Evolutionary conservation across 257 asterid species (phyloP), one percentile per base, ranked within the genome.

Genomic region (Solanum habrochaites): DNA sequence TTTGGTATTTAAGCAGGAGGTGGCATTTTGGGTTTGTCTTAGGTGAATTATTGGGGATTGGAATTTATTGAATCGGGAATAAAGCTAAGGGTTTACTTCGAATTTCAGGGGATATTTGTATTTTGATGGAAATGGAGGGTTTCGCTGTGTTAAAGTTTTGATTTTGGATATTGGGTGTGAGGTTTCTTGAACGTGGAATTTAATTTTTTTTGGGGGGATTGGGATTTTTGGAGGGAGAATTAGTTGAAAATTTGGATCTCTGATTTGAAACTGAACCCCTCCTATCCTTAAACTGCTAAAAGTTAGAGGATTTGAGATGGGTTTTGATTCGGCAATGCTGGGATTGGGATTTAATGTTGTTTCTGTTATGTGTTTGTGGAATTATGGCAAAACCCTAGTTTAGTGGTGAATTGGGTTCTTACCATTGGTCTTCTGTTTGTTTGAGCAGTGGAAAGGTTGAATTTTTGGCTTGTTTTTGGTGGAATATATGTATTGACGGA

Each of bases 171-270:
- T 15, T 88, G 75, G 90, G 77, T 85, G 72, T 23, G 29, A 75
- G 88, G 35, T 85, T 90, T 83, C 31, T 18, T 40, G 85, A 88
- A 70, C 66, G 86, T 86, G 86, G 91, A 89, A 62, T 92, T 93
- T 89, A 87, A 83, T 23, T 49, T 21, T 35, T 71, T 89, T 83
- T 75, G 27, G 87, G 92, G 88, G 92, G 74, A 90, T 89, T 90
- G 91, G 91, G 89, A 70, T 40, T 94, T 93, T 92, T 92, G 95
- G 95, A 91, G 94, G 95, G 95, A 93, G 97, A 90, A 91, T 90
- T 90, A 52, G 96, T 90, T 91, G 90, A 81, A 78, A 85, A 85
- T 67, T 90, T 92, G 91, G 96, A 92, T 94, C 96, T 89, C 90
- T 87, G 82, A 91, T 91, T 87, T 82, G 89, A 90, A 85, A 92